phyloP scores from a whole-genome alignment of 2,329 filamentous ascomycete genomes.

The Fusarium burgessii region DNA sequence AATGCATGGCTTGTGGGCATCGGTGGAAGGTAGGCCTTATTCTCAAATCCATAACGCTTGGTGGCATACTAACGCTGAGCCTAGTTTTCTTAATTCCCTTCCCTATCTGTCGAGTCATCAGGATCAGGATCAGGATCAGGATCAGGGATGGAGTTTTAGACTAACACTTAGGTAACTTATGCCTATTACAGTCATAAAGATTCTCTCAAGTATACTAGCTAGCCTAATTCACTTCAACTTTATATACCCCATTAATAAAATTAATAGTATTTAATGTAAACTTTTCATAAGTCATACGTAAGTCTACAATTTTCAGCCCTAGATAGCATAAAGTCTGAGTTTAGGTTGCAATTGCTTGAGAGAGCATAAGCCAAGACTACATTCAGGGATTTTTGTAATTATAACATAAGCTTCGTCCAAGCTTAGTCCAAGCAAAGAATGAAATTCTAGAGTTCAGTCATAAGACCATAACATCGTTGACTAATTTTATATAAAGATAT shows the following conservation, averaged over 20 bases:
- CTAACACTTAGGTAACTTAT: not conserved
- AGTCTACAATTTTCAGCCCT: not conserved
- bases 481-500: not conserved
- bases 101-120: not conserved
- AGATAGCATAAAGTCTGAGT: not conserved
- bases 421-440: too few relatives aligned
- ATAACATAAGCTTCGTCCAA: too few relatives aligned
- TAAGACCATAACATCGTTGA: not conserved
- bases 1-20: constrained; percentile 76
- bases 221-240: not conserved
- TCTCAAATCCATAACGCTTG: constrained; percentile 14
- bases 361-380: too few relatives aligned
- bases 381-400: too few relatives aligned
- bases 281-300: not conserved
- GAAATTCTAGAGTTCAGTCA: not conserved
- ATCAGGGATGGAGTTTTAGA: not conserved
- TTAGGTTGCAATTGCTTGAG: not conserved
- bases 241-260: constrained; percentile 6
- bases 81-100: constrained; percentile 42
- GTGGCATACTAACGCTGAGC: not conserved
- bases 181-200: not conserved
- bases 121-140: not conserved
- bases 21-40: constrained; percentile 73
- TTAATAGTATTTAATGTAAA: not conserved
- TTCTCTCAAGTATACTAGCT: not conserved